Evolutionary conservation across 163 green algal genomes (phyloP), one percentile per base, ranked within the genome.

Genomic region (Scenedesmus sp.): DNA sequence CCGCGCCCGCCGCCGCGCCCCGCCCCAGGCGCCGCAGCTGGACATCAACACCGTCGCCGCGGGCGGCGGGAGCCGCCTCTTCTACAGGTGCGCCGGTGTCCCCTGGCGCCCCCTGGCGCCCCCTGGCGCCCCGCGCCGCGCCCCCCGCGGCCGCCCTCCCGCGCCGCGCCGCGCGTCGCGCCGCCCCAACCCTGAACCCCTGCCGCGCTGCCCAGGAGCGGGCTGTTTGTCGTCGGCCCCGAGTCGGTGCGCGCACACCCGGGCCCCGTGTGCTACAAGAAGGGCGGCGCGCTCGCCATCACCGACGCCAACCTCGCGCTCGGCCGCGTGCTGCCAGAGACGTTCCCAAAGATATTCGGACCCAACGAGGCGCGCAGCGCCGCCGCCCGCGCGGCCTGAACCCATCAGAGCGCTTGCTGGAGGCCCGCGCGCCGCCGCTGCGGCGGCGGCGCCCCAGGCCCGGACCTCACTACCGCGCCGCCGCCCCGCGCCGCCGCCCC

Each of bases 1-100:
- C n/a, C n/a, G n/a, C n/a, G n/a, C n/a, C n/a, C n/a, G n/a, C n/a
- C n/a, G n/a, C n/a, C n/a, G 28, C 44, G 31, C 50, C 0, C 87
- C 93, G 83, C n/a, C n/a, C n/a, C n/a, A n/a, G n/a, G 95, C 96
- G 9, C 96, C 96, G 5, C 95, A 99, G 86, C 89, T 99, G 65
- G 96, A 99, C 86, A 99, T 99, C 87, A 98, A 98, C 88, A 99
- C 96, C 10, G 96, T 99, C 58, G 96, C 96, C 22, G 96, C 96
- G 34, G 96, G 95, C 4, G 96, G 96, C 3, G 96, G 96, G 51
- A 95, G 85, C 29, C 86, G 92, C 14, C 88, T 98, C 6, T 93
- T 96, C 70, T 98, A 96, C 86, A 81, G 89, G 47, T 73, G 42
- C 17, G 26, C 53, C 10, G 53, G 6, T 28, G 53, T n/a, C n/a